Conservation (phyloP, 1,139 yeast species). For the Yamadazyma oceani region DNA sequence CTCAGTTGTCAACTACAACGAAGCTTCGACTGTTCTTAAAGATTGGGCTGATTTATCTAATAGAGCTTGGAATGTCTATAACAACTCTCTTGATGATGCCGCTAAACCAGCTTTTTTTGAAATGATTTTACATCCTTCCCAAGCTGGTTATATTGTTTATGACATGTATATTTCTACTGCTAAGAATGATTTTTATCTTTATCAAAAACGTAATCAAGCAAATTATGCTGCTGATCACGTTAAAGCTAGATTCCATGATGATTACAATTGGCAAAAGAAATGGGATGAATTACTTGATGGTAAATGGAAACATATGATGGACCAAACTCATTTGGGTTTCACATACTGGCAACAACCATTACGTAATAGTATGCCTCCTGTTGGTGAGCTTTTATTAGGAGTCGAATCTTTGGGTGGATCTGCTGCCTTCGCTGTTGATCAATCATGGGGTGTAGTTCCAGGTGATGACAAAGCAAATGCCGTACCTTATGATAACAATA, state of each 20-base stretch:
- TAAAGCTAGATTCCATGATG: slow-evolving; percentile 13
- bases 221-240: slow-evolving; percentile 14
- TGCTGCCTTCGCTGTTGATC: slow-evolving; percentile 16
- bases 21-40: slow-evolving; percentile 14
- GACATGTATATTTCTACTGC: slow-evolving; percentile 17
- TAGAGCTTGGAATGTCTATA: slow-evolving; percentile 17
- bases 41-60: slow-evolving; percentile 15
- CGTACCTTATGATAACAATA: slow-evolving; percentile 16
- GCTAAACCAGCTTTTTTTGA: slow-evolving; percentile 18
- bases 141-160: slow-evolving; percentile 17
- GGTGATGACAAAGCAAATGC: slow-evolving; percentile 17
- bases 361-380: slow-evolving; percentile 16
- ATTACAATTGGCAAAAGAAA: slow-evolving; percentile 13
- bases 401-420: slow-evolving; percentile 13
- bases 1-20: slow-evolving; percentile 15
- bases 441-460: slow-evolving; percentile 17
- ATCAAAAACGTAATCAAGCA: slow-evolving; percentile 17
- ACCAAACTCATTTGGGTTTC: slow-evolving; percentile 19
- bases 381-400: slow-evolving; percentile 11
- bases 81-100: slow-evolving; percentile 11
- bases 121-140: slow-evolving; percentile 15
- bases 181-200: slow-evolving; percentile 15
- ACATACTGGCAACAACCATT: slow-evolving; percentile 20
- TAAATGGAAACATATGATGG: slow-evolving; percentile 19
- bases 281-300: slow-evolving; percentile 16